Conservation (phyloP, 257 asterid species). For the Solanum tarapatanum region DNA sequence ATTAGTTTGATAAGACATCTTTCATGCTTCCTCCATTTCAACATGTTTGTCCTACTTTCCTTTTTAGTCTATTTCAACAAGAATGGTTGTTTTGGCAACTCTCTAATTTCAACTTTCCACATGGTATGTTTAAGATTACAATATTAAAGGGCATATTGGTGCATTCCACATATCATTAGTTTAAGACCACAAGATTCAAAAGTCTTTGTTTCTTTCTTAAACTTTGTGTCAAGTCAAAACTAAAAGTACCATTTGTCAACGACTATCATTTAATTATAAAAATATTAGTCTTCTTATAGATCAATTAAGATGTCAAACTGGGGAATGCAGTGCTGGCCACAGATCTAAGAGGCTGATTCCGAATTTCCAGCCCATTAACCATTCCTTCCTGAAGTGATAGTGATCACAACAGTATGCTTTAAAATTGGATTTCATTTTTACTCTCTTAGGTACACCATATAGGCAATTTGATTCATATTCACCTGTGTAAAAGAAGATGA, state of each 20-base stretch:
- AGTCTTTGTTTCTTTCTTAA: background rate
- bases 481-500: background rate
- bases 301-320: background rate
- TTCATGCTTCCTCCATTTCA: background rate
- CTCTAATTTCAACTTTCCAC: background rate
- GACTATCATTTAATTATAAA: background rate
- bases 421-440: background rate
- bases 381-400: background rate
- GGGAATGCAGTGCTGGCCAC: background rate
- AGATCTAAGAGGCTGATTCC: background rate
- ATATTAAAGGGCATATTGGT: fast-evolving
- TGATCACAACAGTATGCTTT: background rate
- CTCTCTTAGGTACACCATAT: background rate
- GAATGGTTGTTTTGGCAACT: background rate
- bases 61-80: background rate
- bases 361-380: background rate
- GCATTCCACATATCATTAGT: background rate
- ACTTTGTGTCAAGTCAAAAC: background rate
- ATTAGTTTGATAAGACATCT: background rate
- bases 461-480: background rate
- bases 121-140: background rate
- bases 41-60: background rate
- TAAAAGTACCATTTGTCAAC: background rate
- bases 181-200: background rate
- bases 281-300: background rate